phyloP scores from a whole-genome alignment of 192 early-diverging fungal species.

The Entophlyctis luteolus region DNA sequence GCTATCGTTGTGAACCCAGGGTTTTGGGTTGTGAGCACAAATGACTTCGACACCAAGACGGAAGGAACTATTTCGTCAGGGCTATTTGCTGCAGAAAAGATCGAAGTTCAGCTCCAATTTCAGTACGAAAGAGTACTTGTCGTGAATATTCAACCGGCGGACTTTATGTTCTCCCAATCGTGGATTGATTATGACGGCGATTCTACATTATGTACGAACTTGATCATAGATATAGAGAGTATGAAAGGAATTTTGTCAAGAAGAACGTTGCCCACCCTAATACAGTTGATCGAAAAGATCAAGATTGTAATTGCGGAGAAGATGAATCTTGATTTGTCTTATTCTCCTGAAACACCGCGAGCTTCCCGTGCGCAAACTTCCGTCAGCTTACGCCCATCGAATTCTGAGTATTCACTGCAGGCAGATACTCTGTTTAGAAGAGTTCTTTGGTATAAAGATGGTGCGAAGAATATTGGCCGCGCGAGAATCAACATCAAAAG shows the following conservation, averaged over 20 bases:
- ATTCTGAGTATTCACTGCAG: neutral
- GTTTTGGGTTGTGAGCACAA: neutral
- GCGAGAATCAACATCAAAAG: neutral
- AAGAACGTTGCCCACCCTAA: conserved; percentile 57
- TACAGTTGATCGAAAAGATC: conserved; percentile 47
- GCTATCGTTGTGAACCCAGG: conserved; percentile 19
- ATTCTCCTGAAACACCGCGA: conserved; percentile 13
- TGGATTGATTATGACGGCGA: conserved; percentile 40
- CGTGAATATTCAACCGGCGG: conserved; percentile 52
- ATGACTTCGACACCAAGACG: conserved; percentile 1
- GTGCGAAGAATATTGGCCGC: neutral
- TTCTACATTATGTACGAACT: conserved; percentile 29
- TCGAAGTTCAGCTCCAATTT: conserved; percentile 62
- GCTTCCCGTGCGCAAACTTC: neutral
- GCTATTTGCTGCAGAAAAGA: conserved; percentile 42
- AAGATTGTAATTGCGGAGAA: conserved; percentile 57
- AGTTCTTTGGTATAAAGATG: neutral
- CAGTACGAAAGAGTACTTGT: conserved; percentile 74
- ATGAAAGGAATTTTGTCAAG: conserved; percentile 47
- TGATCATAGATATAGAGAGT: conserved; percentile 27
- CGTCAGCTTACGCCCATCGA: neutral
- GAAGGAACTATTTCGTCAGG: conserved; percentile 2
- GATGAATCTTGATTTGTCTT: conserved; percentile 20
- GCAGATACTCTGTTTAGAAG: neutral
- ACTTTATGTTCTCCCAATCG: conserved; percentile 43